A percentile compares a stretch with the other conserved stretches of the same genome.
Evolutionary conservation across 768 basidiomycete genomes (phyloP).

Genomic region (Imleria badia): DNA sequence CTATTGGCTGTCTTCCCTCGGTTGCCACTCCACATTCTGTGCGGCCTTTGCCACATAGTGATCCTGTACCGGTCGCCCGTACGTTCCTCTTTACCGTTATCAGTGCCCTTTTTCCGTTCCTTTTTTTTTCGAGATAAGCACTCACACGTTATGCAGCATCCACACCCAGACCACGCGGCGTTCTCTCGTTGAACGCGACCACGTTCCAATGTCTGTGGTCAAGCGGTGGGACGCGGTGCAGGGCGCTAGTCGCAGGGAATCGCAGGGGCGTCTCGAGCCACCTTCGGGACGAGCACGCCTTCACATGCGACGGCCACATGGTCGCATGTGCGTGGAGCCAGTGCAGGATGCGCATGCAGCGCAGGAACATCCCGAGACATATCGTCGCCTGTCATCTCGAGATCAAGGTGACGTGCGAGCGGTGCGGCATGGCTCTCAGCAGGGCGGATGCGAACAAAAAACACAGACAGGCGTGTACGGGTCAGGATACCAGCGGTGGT

Average conservation of each 20-base stretch:
- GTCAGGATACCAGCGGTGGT: neutral
- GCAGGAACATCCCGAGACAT: constrained; percentile 27
- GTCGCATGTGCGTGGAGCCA: constrained; percentile 18
- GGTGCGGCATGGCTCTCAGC: constrained; percentile 18
- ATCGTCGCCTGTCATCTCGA: constrained; percentile 25
- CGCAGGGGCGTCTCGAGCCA: constrained; percentile 19
- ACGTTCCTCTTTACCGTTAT: constrained; percentile 1
- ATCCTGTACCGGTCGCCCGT: constrained; percentile 12
- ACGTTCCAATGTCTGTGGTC: constrained; percentile 26
- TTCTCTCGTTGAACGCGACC: neutral
- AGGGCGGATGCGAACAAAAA: constrained; percentile 27
- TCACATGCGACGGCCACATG: constrained; percentile 15
- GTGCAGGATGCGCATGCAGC: constrained; percentile 19
- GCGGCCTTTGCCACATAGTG: neutral
- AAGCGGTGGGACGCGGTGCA: constrained; percentile 7
- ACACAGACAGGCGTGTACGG: constrained; percentile 15
- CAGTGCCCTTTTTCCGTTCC: neutral
- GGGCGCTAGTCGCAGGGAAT: constrained; percentile 17
- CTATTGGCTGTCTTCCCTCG: neutral
- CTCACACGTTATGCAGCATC: constrained; percentile 15
- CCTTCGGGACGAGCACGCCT: constrained; percentile 20
- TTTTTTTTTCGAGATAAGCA: neutral
- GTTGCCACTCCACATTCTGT: neutral
- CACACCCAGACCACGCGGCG: constrained; percentile 4
- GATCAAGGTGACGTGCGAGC: constrained; percentile 19